Evolutionary conservation across 768 basidiomycete genomes (phyloP).

Genomic region (Suillus subaureus): DNA sequence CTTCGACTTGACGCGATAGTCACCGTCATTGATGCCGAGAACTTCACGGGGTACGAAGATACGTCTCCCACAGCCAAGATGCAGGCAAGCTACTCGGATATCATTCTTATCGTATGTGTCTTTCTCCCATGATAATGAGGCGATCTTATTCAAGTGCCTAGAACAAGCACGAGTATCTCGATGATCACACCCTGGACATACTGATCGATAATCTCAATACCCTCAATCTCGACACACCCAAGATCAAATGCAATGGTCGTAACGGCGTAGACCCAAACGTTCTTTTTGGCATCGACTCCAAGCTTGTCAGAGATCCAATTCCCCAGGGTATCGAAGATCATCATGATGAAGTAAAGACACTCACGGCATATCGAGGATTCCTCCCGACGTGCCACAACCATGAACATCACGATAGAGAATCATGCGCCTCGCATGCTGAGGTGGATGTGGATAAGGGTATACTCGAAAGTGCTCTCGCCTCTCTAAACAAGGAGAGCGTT

Average conservation of each 20-base stretch:
- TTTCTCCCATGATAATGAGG: neutral
- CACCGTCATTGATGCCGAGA: conserved; percentile 90
- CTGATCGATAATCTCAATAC: conserved; percentile 88
- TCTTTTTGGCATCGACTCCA: conserved; percentile 90
- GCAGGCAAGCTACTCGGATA: conserved; percentile 94
- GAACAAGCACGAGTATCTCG: conserved; percentile 91
- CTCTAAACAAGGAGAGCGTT: conserved; percentile 65
- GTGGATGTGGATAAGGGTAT: conserved; percentile 36
- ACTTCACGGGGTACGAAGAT: conserved; percentile 93
- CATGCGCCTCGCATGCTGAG: conserved; percentile 10
- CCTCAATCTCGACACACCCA: conserved; percentile 88
- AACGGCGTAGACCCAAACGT: conserved; percentile 74
- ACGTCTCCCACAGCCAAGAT: conserved; percentile 89
- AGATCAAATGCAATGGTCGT: conserved; percentile 67
- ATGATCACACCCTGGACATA: conserved; percentile 76
- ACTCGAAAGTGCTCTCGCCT: conserved; percentile 49
- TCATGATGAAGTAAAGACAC: conserved; percentile 86
- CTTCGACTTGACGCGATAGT: conserved; percentile 88
- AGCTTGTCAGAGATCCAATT: conserved; percentile 52
- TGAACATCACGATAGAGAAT: conserved; percentile 18
- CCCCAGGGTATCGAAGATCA: conserved; percentile 37
- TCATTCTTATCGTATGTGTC: conserved; percentile 74
- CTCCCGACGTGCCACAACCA: conserved; percentile 18
- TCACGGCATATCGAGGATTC: conserved; percentile 57
- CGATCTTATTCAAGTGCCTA: conserved; percentile 29